Base-by-base conservation (phyloP, 768 basidiomycete genomes). In the Boletellus ananas region DNA sequence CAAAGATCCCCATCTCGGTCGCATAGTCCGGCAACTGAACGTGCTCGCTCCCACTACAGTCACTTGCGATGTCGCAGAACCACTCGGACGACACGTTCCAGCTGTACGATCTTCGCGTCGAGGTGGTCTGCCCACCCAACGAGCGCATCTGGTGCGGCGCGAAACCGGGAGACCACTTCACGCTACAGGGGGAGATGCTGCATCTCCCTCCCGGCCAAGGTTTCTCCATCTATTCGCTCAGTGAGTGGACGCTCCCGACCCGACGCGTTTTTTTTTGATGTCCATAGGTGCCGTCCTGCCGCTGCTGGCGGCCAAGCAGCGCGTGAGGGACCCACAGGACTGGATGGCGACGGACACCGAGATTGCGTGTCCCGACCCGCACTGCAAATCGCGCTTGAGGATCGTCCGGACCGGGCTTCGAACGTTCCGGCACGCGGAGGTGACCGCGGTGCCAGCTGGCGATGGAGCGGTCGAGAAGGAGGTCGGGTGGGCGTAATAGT, bases 341-440 rank as follows among this genome's bases (percentile, higher is more conserved):
- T 85, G 85, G 83, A 85, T 87, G 78, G 69, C 80, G 6, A 81
- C 81, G 1, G 84, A 86, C 51, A 75, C 73, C 0, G 78, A 83
- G 56, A 65, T 86, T 25, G 83, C 83, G 0, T 86, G 84, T 57
- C 85, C 83, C 0, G 84, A 85, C 60, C 84, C 84, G 2, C 66
- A 82, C 49, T 86, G 85, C 65, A 75, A 72, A 38, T 83, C 83
- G 4, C 68, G 72, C 11, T 57, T 84, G 62, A 75, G 64, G 55
- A 80, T 86, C 17, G 64, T 64, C 8, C 71, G 83, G 45, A 77
- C 72, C 1, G 77, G 77, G 3, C 38, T 75, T 45, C 66, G 84
- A 49, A 74, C 66, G 10, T 85, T 86, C 61, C 74, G 68, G 12
- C 80, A 80, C 60, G 71, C 70, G 0, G 78, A 82, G 27, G 75